phyloP scores from a whole-genome alignment of 306 rosid species.

The Cyclanthera cordifolia region DNA sequence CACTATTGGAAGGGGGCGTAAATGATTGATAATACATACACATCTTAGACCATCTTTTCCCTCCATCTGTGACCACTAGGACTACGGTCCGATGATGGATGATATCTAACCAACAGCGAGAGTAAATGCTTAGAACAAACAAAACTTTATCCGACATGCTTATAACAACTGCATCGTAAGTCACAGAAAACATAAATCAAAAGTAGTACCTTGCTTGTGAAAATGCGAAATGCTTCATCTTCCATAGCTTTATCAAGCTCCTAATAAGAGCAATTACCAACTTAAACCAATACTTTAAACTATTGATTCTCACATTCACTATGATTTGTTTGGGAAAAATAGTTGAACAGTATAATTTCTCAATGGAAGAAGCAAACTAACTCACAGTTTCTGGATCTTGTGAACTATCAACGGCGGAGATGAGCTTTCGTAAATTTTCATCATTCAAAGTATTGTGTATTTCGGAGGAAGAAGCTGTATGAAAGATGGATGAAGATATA shows the following conservation, averaged over 20 bases:
- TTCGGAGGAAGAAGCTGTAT: conserved; percentile 72
- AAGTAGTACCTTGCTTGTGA: conserved; percentile 53
- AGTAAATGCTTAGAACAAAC: neutral
- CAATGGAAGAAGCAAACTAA: neutral
- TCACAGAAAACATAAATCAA: neutral
- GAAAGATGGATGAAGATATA: neutral
- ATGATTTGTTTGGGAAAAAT: neutral
- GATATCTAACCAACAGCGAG: neutral
- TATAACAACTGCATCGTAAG: neutral
- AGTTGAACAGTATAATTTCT: neutral
- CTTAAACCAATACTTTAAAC: neutral
- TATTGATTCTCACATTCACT: neutral
- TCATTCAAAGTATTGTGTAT: conserved; percentile 45
- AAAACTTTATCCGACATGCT: neutral
- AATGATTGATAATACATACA: neutral
- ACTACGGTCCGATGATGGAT: neutral
- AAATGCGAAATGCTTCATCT: conserved; percentile 38
- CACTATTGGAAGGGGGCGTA: neutral
- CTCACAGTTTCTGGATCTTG: conserved; percentile 56
- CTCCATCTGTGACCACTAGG: neutral
- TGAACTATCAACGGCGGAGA: conserved; percentile 40
- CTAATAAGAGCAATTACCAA: conserved; percentile 19
- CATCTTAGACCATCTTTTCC: neutral
- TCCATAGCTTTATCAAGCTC: conserved; percentile 76
- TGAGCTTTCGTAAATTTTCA: conserved; percentile 46